Base-by-base conservation (phyloP, 2,329 filamentous ascomycete species). In the Colletotrichum graminicola region DNA sequence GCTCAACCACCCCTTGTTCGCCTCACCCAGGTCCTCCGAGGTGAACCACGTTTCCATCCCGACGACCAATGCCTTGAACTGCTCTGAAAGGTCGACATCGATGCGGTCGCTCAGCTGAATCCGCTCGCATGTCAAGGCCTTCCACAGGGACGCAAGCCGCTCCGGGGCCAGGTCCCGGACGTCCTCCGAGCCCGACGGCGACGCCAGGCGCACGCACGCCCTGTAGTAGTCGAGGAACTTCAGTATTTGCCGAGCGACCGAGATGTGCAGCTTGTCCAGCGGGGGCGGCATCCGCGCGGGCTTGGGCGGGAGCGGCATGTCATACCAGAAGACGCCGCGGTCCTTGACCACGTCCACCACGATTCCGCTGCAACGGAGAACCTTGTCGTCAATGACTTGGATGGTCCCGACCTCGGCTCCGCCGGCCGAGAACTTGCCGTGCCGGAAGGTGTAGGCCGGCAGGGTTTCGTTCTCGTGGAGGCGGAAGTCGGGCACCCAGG, bases 41-140 rank as follows among this genome's bases (percentile, higher is more conserved):
- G 21, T 52, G 45, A 68, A 23, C 66, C 66, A 64, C 0, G 39
- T 29, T 1, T 57, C 66, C 18, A 68, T 23, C 1, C 43, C 51
- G 7, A 23, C 23, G 5, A 68, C 56, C 60, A 64, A 52, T 10
- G 23, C 49, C 26, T 57, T 43, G 41, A 68, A 5, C n/a, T 26
- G 18, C 32, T 26, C 52, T 21, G 49, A 64, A 21, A 64, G 39
- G 66, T 68, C 66, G 23, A 57, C 51, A 16, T 68, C 59, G 43
- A 64, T 57, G 21, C 66, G 59, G 34, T 64, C 60, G 59, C 66
- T 68, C 34, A 68, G 41, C 51, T 57, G 66, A 41, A 51, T 56
- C 29, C 51, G 56, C 59, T 68, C 66, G 23, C 59, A 68, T 14
- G 66, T 57, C 51, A 68, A n/a, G n/a, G 47, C 12, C n/a, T 49